Conservation (phyloP, 2,329 filamentous ascomycete genomes). For the Trichoderma atrobrunneum region DNA sequence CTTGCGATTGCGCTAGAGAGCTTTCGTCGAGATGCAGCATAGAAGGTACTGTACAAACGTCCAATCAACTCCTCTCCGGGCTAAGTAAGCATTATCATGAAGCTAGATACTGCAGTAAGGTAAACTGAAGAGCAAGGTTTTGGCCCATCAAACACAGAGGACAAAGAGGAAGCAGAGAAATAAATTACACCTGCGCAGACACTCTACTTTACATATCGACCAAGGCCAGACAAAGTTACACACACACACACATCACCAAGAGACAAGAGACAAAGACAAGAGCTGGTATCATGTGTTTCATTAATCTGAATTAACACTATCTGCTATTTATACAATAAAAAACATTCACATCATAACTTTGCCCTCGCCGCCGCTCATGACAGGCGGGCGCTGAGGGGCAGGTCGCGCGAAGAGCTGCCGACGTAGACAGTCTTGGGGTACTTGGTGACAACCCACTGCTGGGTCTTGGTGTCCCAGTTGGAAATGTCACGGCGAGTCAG, state of each 20-base stretch:
- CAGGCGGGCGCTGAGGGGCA: conserved; percentile 40
- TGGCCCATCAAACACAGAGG: background rate
- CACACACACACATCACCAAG: too few relatives aligned
- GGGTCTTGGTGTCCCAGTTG: conserved; percentile 76
- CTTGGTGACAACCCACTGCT: conserved; percentile 75
- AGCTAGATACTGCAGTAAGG: background rate
- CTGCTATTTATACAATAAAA: conserved; percentile 14
- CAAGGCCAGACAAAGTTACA: background rate
- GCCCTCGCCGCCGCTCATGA: conserved; percentile 4
- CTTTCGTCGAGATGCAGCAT: background rate
- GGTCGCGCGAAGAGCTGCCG: conserved; percentile 54
- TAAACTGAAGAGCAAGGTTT: background rate
- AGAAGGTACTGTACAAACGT: background rate
- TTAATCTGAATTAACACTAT: conserved; percentile 11
- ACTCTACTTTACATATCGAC: background rate
- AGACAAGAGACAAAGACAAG: background rate
- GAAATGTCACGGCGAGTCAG: conserved; percentile 78
- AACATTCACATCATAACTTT: conserved; percentile 12
- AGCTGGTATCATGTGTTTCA: background rate
- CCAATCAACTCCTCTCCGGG: background rate
- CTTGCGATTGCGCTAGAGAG: background rate
- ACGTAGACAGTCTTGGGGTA: conserved; percentile 54
- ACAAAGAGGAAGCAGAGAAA: too few relatives aligned
- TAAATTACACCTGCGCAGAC: background rate
- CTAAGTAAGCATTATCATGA: background rate